Base-by-base conservation (phyloP, 257 asterid genomes). In the Solanum arcanum region DNA sequence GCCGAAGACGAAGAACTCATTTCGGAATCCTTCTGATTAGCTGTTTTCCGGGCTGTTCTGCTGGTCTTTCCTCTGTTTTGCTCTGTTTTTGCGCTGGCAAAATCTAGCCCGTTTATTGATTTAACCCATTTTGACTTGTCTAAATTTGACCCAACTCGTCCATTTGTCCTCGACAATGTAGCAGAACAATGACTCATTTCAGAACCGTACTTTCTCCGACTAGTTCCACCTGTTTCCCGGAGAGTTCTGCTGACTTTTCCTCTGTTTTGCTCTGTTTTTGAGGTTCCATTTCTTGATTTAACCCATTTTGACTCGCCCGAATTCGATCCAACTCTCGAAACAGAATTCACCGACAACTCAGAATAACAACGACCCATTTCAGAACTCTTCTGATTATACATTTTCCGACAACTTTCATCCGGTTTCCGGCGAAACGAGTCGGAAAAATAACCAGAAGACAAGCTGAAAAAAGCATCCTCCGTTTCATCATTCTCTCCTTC, bases 371-470 rank as follows among this genome's bases (percentile, higher is more conserved):
- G 92, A 5, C 88, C 89, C 3, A 62, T 46, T 68, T 90, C 93
- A 41, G 84, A 87, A 88, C 87, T 88, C 69, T 83, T 88, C 90
- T 90, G 88, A 46, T 86, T 88, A 1, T 92, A 87, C 59, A 86
- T 72, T 72, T 8, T 87, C 86, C 46, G 90, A 86, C 18, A 83
- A 7, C 29, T 76, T 42, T 86, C 77, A 64, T 90, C 88, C 27
- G 52, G 74, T 78, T 86, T 93, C 74, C 66, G 90, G 68, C 88
- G 92, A 72, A 92, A 90, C 33, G 97, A 93, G 86, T 95, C 97
- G 20, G 91, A 91, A 47, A 81, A 81, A 86, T 95, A 95, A 89
- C 87, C 41, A 5, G 97, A 89, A 33, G 95, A 92, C 11, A 92
- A 84, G 92, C 96, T 94, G 88, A 92, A 90, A 39, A 91, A 87